Evolutionary conservation across 495 filamentous ascomycete genomes (phyloP).

Genomic region (Trichoderma asperelloides): DNA sequence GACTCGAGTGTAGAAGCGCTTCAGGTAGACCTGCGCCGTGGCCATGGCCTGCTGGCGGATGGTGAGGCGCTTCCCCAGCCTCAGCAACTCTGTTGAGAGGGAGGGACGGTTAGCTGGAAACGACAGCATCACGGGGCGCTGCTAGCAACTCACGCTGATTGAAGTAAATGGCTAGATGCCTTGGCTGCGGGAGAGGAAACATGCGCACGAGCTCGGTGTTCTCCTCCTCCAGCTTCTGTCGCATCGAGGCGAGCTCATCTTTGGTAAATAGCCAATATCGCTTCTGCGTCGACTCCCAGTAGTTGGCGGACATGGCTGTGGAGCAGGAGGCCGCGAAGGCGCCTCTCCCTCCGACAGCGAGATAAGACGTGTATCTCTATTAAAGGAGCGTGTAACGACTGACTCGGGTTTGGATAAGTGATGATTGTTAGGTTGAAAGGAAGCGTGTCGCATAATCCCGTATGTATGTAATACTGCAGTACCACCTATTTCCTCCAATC

Average conservation of each 20-base stretch:
- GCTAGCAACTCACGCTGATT: constrained; percentile 55
- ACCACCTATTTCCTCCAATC: background rate
- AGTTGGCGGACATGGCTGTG: constrained; percentile 79
- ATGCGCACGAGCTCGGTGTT: constrained; percentile 62
- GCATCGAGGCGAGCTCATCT: constrained; percentile 61
- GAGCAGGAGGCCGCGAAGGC: background rate
- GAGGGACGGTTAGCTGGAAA: background rate
- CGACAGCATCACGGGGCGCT: constrained; percentile 17
- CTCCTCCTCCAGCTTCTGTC: constrained; percentile 62
- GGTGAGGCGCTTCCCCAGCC: constrained; percentile 69
- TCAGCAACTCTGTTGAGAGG: constrained; percentile 55
- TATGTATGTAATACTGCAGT: too few species aligned
- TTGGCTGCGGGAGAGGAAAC: constrained; percentile 71
- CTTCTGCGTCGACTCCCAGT: constrained; percentile 90
- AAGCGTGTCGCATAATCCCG: background rate
- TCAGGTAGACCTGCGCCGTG: constrained; percentile 89
- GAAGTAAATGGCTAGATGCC: constrained; percentile 85
- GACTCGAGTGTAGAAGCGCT: constrained; percentile 85
- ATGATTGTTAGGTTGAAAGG: background rate
- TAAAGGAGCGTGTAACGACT: background rate
- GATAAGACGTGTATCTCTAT: background rate
- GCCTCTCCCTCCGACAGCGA: background rate
- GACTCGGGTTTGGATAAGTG: background rate
- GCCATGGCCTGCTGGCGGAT: constrained; percentile 88
- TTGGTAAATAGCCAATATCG: constrained; percentile 84